A percentile compares a stretch with the other conserved stretches of the same genome.
Conservation (phyloP, 2,329 filamentous ascomycete species). For the Alternaria rosae region DNA sequence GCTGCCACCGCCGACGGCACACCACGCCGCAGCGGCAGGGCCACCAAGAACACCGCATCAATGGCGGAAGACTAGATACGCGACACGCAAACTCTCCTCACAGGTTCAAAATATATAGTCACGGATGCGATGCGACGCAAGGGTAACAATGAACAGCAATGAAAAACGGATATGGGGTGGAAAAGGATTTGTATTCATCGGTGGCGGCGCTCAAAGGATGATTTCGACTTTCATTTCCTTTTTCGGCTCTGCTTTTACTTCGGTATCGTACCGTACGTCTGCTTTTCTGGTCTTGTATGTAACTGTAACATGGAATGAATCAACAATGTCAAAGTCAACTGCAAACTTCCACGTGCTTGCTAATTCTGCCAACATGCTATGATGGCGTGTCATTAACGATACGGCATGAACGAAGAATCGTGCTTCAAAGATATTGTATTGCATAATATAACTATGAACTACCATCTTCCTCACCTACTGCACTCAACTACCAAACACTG, state of each 20-base stretch:
- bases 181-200: not conserved
- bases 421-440: no score
- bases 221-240: not conserved
- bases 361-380: no score
- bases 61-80: not conserved
- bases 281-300: not conserved
- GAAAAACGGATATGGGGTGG: not conserved
- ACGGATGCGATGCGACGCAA: not conserved
- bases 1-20: constrained; percentile 58
- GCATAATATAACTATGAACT: no score
- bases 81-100: not conserved
- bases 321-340: no score
- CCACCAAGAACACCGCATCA: not conserved
- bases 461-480: no score
- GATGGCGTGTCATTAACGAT: no score
- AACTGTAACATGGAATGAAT: not conserved
- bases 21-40: constrained; percentile 56
- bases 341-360: not conserved
- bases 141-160: not conserved
- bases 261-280: not conserved
- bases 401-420: no score
- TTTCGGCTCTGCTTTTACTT: not conserved
- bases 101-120: not conserved
- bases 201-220: constrained; percentile 7
- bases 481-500: no score